Evolutionary conservation across 306 rosid genomes (phyloP).

Genomic region (Ormosia emarginata): DNA sequence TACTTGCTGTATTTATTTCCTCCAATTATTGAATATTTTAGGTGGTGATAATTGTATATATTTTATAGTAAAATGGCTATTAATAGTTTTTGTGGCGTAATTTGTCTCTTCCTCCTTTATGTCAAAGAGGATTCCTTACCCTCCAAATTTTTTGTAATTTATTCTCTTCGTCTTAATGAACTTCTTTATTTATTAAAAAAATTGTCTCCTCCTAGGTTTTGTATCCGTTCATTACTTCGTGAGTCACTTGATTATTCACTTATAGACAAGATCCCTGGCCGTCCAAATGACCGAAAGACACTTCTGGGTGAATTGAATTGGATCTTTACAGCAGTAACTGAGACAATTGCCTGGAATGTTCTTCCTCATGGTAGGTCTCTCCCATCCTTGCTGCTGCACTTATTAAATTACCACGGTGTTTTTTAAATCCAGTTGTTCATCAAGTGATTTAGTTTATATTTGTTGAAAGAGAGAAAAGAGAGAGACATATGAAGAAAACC

Average conservation of each 20-base stretch:
- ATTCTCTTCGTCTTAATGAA: no score
- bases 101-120: no score
- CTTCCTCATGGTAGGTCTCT: constrained; percentile 81
- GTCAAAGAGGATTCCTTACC: no score
- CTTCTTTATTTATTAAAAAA: no score
- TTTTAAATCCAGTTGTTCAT: neutral
- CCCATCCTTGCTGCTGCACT: neutral
- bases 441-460: neutral
- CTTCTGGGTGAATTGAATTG: constrained; percentile 97
- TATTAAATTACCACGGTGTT: neutral
- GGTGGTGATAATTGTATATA: neutral
- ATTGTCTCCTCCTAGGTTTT: constrained; percentile 61
- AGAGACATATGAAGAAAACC: no score
- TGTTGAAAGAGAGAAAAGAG: no score
- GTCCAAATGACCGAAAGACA: constrained; percentile 92
- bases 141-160: no score
- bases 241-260: constrained; percentile 77
- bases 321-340: constrained; percentile 98
- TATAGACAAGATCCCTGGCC: constrained; percentile 94
- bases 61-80: neutral
- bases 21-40: neutral
- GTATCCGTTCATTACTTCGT: constrained; percentile 81
- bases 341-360: constrained; percentile 99
- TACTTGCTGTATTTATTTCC: neutral
- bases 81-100: neutral